Evolutionary conservation across 148 eudicot species (phyloP), one percentile per base, ranked within the genome.

Genomic region (Chenopodium quinoa): DNA sequence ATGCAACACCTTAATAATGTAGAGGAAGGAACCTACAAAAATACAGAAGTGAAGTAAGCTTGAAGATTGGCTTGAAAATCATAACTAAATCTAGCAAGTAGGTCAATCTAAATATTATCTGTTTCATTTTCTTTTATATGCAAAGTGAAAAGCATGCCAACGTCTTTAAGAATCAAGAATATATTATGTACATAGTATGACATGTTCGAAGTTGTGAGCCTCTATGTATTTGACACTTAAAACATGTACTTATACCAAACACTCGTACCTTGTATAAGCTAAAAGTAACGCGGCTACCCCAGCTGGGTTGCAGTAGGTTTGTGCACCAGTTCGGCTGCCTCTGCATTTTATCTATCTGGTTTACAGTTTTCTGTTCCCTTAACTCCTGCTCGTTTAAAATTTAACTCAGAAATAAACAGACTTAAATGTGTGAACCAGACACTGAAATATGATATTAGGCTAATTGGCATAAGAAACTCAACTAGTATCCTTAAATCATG

Each of bases 401-500:
- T 74, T 44, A 71, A 65, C 44, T 40, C 17, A 64, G 22, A 50
- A 48, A 20, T 23, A 23, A 23, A 23, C 32, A 25, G 78, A 65
- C 78, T 60, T 23, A 73, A 80, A 60, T 23, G 77, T 73, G 82
- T 73, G 63, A 63, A 25, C 22, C 68, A 37, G 27, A 62, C 7
- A 60, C 77, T 22, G 54, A 46, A 20, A 37, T 10, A 56, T 13
- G 16, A 56, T 56, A 56, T 17, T 11, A 14, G 22, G 6, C 20
- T 56, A 16, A 16, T 56, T 52, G 44, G 47, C 78, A 11, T 63
- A 58, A 62, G 3, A 78, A 44, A n/a, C 80, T 77, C 34, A 82
- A 82, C 71, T 77, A 50, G 47, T 67, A 37, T 73, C 84, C 67
- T 82, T 73, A 71, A 77, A 71, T 82, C 48, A 44, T 77, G 52